phyloP scores from a whole-genome alignment of 1,284 basidiomycete genomes.

The Rhodotorula sp. region DNA sequence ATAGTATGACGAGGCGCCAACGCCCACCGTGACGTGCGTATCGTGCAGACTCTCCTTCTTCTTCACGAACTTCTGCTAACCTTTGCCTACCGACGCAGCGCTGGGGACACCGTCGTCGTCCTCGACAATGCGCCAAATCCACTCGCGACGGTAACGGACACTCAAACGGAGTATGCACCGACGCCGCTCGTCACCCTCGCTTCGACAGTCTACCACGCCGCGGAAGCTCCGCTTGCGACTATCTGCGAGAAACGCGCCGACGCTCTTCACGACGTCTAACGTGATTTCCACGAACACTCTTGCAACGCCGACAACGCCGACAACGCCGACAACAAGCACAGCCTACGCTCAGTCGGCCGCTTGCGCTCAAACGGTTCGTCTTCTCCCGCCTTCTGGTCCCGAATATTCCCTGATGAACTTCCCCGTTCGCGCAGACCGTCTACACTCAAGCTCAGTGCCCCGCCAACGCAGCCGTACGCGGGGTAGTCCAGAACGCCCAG shows the following conservation, averaged over 20 bases:
- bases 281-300: not conserved
- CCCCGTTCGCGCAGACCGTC: not conserved
- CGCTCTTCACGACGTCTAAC: not conserved
- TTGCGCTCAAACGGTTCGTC: not conserved
- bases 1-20: not conserved
- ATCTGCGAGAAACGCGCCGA: no score
- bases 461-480: not conserved
- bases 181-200: not conserved
- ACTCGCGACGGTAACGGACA: not conserved
- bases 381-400: not conserved
- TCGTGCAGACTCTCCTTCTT: no score
- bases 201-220: not conserved
- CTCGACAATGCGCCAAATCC: not conserved
- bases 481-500: conserved; percentile 4
- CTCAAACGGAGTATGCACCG: not conserved
- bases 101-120: no score
- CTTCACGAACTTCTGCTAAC: no score
- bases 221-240: not conserved
- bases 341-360: not conserved
- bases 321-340: not conserved
- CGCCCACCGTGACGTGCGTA: no score
- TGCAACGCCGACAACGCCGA: not conserved
- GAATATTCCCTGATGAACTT: no score
- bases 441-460: not conserved
- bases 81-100: no score